A percentile compares a stretch with the other conserved stretches of the same genome.
phyloP scores from a whole-genome alignment of 78 protist species.

The Monocercomonoides exilis region DNA sequence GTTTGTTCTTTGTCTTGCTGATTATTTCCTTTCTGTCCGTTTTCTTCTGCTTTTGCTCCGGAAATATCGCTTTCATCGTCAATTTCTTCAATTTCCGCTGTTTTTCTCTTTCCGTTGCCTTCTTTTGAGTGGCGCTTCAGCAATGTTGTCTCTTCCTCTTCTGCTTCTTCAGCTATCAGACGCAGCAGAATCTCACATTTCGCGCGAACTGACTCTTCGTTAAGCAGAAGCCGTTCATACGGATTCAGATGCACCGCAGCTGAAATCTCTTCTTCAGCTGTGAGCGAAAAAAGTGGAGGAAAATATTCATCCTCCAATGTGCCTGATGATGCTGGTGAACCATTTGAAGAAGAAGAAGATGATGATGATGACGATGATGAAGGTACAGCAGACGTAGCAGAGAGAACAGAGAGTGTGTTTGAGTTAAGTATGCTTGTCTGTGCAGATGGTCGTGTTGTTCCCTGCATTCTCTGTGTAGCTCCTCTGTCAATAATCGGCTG shows the following conservation, averaged over 20 bases:
- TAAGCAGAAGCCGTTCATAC: not conserved
- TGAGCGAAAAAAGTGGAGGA: not conserved
- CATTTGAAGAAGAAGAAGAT: too few relatives aligned
- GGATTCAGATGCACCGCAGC: not conserved
- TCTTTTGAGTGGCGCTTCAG: too few relatives aligned
- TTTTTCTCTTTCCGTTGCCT: too few relatives aligned
- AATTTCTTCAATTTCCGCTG: not conserved
- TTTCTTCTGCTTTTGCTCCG: not conserved
- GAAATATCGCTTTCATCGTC: not conserved
- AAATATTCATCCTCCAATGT: too few relatives aligned
- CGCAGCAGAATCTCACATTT: not conserved
- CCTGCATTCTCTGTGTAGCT: not conserved
- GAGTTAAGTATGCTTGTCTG: not conserved
- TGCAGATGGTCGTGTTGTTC: not conserved
- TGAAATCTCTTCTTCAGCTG: not conserved
- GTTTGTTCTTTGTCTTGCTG: not conserved
- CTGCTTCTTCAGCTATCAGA: not conserved
- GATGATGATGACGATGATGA: too few relatives aligned
- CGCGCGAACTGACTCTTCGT: not conserved
- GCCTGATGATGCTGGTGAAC: too few relatives aligned
- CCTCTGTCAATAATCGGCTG: too few relatives aligned
- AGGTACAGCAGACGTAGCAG: not conserved
- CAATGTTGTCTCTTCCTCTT: not conserved
- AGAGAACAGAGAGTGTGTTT: not conserved
- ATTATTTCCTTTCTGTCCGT: not conserved